A percentile compares a stretch with the other conserved stretches of the same genome.
phyloP scores from a whole-genome alignment of 1,284 basidiomycete species.

The Gastroboletus turbinatus region DNA sequence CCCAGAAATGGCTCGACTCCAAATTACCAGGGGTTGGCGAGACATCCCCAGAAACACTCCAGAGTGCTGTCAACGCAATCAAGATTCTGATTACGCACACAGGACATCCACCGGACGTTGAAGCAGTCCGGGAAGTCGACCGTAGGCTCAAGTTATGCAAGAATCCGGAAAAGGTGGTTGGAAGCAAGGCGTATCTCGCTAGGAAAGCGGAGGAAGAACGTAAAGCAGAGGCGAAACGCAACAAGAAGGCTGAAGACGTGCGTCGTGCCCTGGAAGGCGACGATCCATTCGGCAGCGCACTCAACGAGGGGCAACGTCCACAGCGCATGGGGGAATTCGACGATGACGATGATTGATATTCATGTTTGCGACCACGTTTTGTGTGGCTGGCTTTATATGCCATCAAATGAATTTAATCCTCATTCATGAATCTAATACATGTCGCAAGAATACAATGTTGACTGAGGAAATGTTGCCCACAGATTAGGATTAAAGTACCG shows the following conservation, averaged over 20 bases:
- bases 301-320: slow-evolving; percentile 36
- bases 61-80: slow-evolving; percentile 51
- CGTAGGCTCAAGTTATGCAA: slow-evolving; percentile 81
- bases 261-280: slow-evolving; percentile 48
- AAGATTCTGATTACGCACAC: slow-evolving; percentile 53
- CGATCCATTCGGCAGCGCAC: slow-evolving; percentile 67
- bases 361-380: not conserved
- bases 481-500: not conserved
- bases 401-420: not conserved
- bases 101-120: slow-evolving; percentile 74
- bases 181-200: slow-evolving; percentile 74
- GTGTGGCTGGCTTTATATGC: not conserved
- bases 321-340: slow-evolving; percentile 45
- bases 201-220: slow-evolving; percentile 65
- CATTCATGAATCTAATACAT: not conserved
- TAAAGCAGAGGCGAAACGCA: slow-evolving; percentile 62
- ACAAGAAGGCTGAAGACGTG: slow-evolving; percentile 59
- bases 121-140: slow-evolving; percentile 84
- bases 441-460: not conserved
- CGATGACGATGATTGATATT: slow-evolving; percentile 43
- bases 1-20: slow-evolving; percentile 60
- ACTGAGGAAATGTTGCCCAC: slow-evolving; percentile 28
- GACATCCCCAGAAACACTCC: slow-evolving; percentile 30
- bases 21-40: slow-evolving; percentile 42
- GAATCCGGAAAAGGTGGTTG: slow-evolving; percentile 91